Evolutionary conservation across 148 eudicot genomes (phyloP).

Genomic region (Vaccinium corymbosum): DNA sequence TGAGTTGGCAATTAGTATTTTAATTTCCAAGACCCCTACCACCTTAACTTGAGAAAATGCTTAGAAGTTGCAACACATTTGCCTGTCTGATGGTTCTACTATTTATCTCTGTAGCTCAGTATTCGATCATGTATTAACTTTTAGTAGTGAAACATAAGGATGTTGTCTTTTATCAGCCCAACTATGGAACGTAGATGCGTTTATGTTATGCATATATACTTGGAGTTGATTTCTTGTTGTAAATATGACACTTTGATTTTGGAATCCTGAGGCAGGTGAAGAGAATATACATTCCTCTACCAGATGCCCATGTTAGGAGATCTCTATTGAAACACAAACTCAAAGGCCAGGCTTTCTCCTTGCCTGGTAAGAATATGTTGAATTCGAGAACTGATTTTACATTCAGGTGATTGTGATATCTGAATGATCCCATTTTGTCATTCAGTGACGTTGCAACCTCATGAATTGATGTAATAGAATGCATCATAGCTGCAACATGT

Average conservation of each 20-base stretch:
- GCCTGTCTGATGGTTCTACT: slow-evolving; percentile 7
- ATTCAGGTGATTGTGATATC: neutral
- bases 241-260: slow-evolving; percentile 6
- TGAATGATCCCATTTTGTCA: neutral
- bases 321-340: slow-evolving; percentile 70
- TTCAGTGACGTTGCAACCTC: neutral
- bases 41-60: slow-evolving; percentile 1
- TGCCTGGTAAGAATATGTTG: slow-evolving; percentile 59
- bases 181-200: neutral
- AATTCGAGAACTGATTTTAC: slow-evolving; percentile 2
- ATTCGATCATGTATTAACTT: neutral
- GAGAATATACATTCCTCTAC: slow-evolving; percentile 93
- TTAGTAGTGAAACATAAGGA: neutral
- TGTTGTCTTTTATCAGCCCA: neutral
- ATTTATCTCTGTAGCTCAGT: neutral
- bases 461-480: neutral
- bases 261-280: slow-evolving; percentile 59
- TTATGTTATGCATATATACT: neutral
- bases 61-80: neutral
- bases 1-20: neutral
- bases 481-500: neutral
- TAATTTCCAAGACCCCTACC: neutral
- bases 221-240: neutral
- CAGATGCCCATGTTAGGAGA: slow-evolving; percentile 75
- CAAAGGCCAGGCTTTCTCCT: slow-evolving; percentile 81